Evolutionary conservation across 2,329 filamentous ascomycete genomes (phyloP), one percentile per base, ranked within the genome.

Genomic region (Beauveria sp.): DNA sequence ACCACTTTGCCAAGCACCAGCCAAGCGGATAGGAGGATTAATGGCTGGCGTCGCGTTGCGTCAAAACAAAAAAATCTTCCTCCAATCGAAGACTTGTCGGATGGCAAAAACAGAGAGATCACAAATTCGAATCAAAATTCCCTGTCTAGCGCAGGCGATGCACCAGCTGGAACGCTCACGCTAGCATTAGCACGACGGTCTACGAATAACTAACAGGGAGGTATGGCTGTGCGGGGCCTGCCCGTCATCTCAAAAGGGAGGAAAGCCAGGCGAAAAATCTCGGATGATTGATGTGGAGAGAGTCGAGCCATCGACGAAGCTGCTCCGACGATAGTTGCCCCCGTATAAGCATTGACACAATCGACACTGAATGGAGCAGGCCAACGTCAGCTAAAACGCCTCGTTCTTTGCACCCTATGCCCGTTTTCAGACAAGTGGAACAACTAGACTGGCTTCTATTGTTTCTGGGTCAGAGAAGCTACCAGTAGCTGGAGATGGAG

Each of bases 221-320:
- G 30, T 51, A 47, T 58, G 34, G 57, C 45, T 52, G 8, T 14
- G 57, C 45, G 57, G 57, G 57, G 47, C 24, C 47, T 59, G 47
- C 47, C 47, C 47, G 47, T 59, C 57, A 59, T 59, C 47, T 59
- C 57, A 51, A 43, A 51, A 59, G 57, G 52, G 54, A 57, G 50
- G 20, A 18, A 40, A 10, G 20, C 34, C 34, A 16, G 20, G 24
- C 12, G 14, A 49, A 42, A 18, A 58, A 42, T 42, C 18, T 42
- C 30, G 28, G 22, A 49, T 28, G 34, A 12, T 7, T 51, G 34
- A 18, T 50, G 30, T 34, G 30, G 34, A 16, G 42, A 42, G 16
- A 6, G 18, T 50, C n/a, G 18, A 54, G 30, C n/a, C 34, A n/a
- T 18, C 5, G 28, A 40, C 3, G 14, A 40, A 16, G n/a, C 28